Conservation (phyloP, 2,329 filamentous ascomycete genomes). For the Fusarium subglutinans region DNA sequence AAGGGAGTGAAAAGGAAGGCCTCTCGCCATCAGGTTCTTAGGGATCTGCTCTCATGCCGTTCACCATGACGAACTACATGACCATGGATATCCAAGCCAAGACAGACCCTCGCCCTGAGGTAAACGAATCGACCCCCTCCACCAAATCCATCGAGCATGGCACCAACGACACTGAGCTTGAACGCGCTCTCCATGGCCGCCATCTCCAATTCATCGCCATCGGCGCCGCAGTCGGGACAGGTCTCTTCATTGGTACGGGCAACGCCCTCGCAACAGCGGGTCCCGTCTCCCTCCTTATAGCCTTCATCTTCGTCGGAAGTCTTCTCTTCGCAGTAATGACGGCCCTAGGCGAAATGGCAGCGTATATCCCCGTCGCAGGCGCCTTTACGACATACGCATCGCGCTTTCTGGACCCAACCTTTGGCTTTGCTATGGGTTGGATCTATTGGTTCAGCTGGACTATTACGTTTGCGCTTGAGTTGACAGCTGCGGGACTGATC, state of each 20-base stretch:
- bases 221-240: conserved; percentile 68
- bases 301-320: conserved; percentile 21
- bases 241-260: conserved; percentile 62
- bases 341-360: conserved; percentile 63
- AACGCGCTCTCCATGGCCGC: conserved; percentile 66
- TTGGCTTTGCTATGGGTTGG: conserved; percentile 67
- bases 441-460: conserved; percentile 72
- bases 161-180: conserved; percentile 58
- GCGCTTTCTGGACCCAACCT: conserved; percentile 63
- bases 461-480: conserved; percentile 66
- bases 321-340: conserved; percentile 24
- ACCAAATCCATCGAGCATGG: conserved; percentile 44
- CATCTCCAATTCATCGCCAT: conserved; percentile 66
- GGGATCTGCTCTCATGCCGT: too few species aligned
- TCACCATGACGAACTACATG: background rate
- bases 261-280: conserved; percentile 14
- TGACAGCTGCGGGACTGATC: conserved; percentile 66
- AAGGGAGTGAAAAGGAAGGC: background rate
- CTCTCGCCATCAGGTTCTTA: rapidly evolving
- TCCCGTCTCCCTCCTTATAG: conserved; percentile 19
- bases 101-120: background rate
- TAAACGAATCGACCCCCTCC: conserved; percentile 7
- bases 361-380: conserved; percentile 64
- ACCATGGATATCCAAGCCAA: conserved; percentile 27
- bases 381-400: conserved; percentile 62